These are phyloP conservation scores for Russula olivacea DNA, from an alignment of 768 basidiomycete species.

Conservation along the genomic window DNA sequence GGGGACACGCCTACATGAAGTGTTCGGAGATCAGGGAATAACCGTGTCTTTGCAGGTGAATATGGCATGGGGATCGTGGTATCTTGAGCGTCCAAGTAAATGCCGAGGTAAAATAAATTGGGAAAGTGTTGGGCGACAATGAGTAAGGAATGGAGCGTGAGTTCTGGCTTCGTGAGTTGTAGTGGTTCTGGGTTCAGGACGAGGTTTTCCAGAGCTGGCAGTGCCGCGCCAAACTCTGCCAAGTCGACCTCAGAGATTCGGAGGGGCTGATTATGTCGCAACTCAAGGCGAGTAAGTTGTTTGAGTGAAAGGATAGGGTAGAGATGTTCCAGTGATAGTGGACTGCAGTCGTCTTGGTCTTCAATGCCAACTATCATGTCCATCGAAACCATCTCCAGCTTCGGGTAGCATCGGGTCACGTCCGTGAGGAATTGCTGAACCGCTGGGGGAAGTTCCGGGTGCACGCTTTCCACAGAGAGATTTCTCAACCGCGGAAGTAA, in stretches of 20 bases:
- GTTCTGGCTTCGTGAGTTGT: constrained; percentile 11
- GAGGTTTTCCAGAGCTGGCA: constrained; percentile 19
- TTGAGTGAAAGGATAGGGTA: constrained; percentile 21
- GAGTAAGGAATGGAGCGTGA: constrained; percentile 9
- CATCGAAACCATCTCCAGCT: constrained; percentile 12
- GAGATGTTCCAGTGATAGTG: constrained; percentile 12
- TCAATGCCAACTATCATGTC: constrained; percentile 17
- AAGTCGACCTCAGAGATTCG: constrained; percentile 21
- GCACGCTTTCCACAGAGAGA: constrained; percentile 18
- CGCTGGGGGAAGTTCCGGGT: not conserved
- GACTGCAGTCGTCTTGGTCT: constrained; percentile 9
- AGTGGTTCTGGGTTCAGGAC: constrained; percentile 23
- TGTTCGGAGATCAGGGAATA: constrained; percentile 9
- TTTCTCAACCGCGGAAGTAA: constrained; percentile 16
- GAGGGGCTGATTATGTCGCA: constrained; percentile 25
- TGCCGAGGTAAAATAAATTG: constrained; percentile 13
- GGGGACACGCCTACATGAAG: constrained; percentile 23
- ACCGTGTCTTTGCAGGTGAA: not conserved
- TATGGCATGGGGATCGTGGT: not conserved
- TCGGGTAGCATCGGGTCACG: constrained; percentile 18
- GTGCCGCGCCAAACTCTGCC: constrained; percentile 17
- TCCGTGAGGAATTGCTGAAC: constrained; percentile 18
- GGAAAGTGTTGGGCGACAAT: constrained; percentile 18
- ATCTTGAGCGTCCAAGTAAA: constrained; percentile 21
- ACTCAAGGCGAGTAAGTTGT: constrained; percentile 19